Conservation (phyloP, 345 rosid species). For the Linum tenue region DNA sequence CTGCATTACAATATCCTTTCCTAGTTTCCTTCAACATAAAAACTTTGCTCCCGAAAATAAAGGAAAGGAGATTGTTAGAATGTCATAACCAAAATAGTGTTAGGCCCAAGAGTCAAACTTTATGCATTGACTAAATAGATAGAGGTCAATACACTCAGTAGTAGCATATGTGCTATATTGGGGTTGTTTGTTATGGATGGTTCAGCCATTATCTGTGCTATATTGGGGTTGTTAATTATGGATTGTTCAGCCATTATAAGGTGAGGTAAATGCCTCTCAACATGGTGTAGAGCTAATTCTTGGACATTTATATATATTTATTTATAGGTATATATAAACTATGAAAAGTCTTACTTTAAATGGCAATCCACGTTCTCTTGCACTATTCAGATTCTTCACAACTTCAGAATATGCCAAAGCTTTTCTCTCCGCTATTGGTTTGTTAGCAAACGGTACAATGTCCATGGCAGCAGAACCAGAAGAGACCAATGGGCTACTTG, state of each 20-base stretch:
- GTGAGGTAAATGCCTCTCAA: background rate
- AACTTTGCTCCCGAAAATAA: no score
- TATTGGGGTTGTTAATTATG: no score
- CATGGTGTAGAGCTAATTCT: background rate
- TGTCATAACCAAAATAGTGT: no score
- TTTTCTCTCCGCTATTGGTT: slow-evolving; percentile 65
- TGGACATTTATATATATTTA: background rate
- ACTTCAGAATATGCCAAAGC: slow-evolving; percentile 69
- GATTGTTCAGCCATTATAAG: background rate
- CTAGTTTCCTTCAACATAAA: no score
- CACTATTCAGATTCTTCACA: slow-evolving; percentile 69
- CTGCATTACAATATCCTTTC: no score
- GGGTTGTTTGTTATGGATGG: no score
- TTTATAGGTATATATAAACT: no score
- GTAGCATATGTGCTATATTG: no score
- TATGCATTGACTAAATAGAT: no score
- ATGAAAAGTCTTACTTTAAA: slow-evolving; percentile 50
- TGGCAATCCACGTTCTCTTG: slow-evolving; percentile 66
- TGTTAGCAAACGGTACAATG: slow-evolving; percentile 49
- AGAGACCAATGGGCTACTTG: slow-evolving; percentile 48
- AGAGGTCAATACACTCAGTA: no score
- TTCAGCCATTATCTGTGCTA: background rate
- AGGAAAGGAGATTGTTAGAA: no score
- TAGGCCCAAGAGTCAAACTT: no score
- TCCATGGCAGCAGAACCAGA: slow-evolving; percentile 49